These are phyloP conservation scores for Plasmodium gallinaceum DNA, from an alignment of 169 alveolate species.

Conservation along the genomic window DNA sequence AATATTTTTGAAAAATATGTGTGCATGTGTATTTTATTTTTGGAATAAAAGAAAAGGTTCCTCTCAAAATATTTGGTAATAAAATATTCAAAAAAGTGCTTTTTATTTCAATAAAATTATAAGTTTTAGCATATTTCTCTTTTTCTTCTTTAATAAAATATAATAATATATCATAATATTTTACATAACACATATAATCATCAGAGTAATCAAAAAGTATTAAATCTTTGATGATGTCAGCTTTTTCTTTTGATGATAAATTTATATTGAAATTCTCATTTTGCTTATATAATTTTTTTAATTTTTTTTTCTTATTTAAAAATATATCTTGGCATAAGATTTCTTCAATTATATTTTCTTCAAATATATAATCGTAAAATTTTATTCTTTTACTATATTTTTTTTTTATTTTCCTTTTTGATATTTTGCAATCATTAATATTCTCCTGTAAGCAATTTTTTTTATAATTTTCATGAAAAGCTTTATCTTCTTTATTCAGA, in stretches of 20 bases:
- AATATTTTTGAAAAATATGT: conserved; percentile 56
- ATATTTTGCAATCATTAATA: neutral
- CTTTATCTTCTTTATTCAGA: neutral
- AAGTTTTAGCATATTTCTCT: conserved; percentile 1
- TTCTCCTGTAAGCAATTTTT: neutral
- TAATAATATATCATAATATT: conserved; percentile 69
- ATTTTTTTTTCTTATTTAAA: conserved; percentile 13
- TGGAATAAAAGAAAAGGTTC: conserved; percentile 69
- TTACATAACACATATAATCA: conserved; percentile 59
- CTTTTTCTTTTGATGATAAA: conserved; percentile 60
- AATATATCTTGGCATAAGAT: conserved; percentile 37
- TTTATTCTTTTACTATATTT: conserved; percentile 11
- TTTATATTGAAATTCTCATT: neutral
- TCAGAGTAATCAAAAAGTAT: conserved; percentile 55
- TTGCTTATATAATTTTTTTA: neutral
- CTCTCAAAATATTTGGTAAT: conserved; percentile 74
- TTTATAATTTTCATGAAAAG: neutral
- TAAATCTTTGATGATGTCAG: conserved; percentile 30
- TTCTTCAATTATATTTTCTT: conserved; percentile 26
- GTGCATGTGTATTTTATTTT: conserved; percentile 27
- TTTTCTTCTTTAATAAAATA: conserved; percentile 46
- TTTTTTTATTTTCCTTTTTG: neutral
- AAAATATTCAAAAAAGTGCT: conserved; percentile 1
- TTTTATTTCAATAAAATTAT: conserved; percentile 20
- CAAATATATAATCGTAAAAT: conserved; percentile 15